These are phyloP conservation scores for Rhynchosporium graminicola DNA, from an alignment of 2,329 filamentous ascomycete species.

Conservation along the genomic window DNA sequence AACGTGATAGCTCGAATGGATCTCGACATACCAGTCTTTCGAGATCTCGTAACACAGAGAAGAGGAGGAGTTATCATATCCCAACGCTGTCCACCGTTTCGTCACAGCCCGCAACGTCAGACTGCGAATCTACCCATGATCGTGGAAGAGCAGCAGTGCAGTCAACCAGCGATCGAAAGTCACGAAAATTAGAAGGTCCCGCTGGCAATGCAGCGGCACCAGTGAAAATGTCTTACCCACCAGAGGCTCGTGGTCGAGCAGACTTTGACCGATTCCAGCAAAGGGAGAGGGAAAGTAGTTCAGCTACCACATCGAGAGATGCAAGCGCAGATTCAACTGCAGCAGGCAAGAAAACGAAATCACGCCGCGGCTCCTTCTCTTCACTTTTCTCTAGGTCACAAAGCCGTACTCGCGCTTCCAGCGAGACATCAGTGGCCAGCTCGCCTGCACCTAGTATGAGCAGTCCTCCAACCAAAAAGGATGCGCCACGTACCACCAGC, in stretches of 20 bases:
- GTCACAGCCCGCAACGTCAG: background rate
- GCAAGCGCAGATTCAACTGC: slow-evolving; percentile 16
- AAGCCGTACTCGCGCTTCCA: slow-evolving; percentile 18
- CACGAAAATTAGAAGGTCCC: background rate
- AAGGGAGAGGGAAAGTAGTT: slow-evolving; percentile 21
- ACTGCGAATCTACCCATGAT: background rate
- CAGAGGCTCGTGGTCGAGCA: slow-evolving; percentile 10
- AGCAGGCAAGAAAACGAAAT: slow-evolving; percentile 20
- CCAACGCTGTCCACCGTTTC: slow-evolving; percentile 1
- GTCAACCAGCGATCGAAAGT: background rate
- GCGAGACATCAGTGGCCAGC: slow-evolving; percentile 7
- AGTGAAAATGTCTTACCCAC: slow-evolving; percentile 8
- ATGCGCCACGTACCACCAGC: background rate
- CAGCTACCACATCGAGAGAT: slow-evolving; percentile 19
- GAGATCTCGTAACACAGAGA: background rate
- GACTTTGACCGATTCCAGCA: slow-evolving; percentile 25
- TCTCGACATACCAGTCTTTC: slow-evolving; percentile 13
- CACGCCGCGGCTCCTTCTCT: slow-evolving; percentile 13
- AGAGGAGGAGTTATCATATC: slow-evolving; percentile 5
- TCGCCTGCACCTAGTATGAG: background rate
- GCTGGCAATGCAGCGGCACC: slow-evolving; percentile 1
- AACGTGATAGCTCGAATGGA: slow-evolving; percentile 18
- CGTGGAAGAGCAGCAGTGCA: background rate
- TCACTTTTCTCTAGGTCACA: slow-evolving; percentile 14
- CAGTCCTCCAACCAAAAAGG: background rate